Base-by-base conservation (phyloP, 192 early-diverging fungal species). In the Coemansia sp. region DNA sequence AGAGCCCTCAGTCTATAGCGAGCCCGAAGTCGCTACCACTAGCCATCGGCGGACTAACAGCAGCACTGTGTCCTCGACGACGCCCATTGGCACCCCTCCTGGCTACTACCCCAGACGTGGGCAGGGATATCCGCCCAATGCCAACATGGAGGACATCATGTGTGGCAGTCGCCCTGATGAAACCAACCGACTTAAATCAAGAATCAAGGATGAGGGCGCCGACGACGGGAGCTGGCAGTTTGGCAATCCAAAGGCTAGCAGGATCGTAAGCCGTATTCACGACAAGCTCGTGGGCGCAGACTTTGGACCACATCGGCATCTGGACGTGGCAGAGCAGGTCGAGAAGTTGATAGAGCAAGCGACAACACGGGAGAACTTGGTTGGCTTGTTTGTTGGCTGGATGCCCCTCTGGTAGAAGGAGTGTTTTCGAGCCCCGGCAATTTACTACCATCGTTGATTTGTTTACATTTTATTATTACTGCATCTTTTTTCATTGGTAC, bases 261-360 rank as follows among this genome's bases (percentile, higher is more conserved):
- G 85, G 16, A 93, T 97, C 67, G 92, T 99, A 42, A 90, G 87
- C 56, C 87, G 97, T 13, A 93, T 99, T n/a, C 89, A 87, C 31
- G 97, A 95, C 85, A 99, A 99, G 77, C 83, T 99, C 56, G 93
- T 93, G 6, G 97, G 97, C 26, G 88, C 91, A 28, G 97, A 99
- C 73, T 99, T 99, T 73, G 91, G 93, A 45, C 86, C 89, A 0
- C 85, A 94, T 42, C 79, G 84, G 38, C 86, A 89, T 2, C 71
- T 99, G 50, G 88, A 92, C 63, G 93, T 95, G 2, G 84, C 87
- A 0, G 87, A 88, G 7, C 97, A 99, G 80, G 95, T 99, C 2
- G 89, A 98, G 35, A 90, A 90, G 63, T 78, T 99, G 52, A 95
- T 99, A 26, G 79, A 88, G 65, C 93, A 97, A 78, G 95, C 96